Percentiles rank a stretch among this genome's conserved stretches.
Conservation (phyloP, 192 early-diverging fungal genomes). For the Coemansia sp. region DNA sequence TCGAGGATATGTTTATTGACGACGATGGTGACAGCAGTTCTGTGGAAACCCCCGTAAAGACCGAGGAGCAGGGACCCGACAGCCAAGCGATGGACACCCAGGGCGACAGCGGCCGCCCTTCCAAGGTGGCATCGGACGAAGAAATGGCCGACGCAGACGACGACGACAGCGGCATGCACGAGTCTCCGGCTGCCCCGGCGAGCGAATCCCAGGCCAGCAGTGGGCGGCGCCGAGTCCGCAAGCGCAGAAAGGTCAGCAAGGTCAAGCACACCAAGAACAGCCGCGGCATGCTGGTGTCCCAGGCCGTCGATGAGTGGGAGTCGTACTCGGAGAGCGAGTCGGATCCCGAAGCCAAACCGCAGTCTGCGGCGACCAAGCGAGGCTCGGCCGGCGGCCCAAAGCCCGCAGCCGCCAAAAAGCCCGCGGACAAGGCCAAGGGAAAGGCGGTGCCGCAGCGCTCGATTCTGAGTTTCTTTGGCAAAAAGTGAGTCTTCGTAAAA, state of each 20-base stretch:
- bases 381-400: neutral
- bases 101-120: neutral
- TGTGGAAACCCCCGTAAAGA: neutral
- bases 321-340: conserved; percentile 47
- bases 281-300: conserved; percentile 47
- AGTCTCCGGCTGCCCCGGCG: neutral
- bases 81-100: neutral
- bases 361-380: neutral
- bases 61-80: neutral
- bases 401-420: neutral
- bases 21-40: conserved; percentile 18
- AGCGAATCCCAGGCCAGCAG: conserved; percentile 7
- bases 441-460: conserved; percentile 31
- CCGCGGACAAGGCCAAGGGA: conserved; percentile 3
- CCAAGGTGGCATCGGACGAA: conserved; percentile 18
- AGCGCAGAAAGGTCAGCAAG: conserved; percentile 46
- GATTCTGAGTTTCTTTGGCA: conserved; percentile 46
- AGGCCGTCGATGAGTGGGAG: conserved; percentile 48
- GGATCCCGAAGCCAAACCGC: conserved; percentile 7
- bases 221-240: conserved; percentile 26
- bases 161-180: neutral
- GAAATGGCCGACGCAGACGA: conserved; percentile 30
- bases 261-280: conserved; percentile 46
- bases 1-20: conserved; percentile 52
- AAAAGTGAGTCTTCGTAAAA: conserved; percentile 10